Evolutionary conservation across 768 basidiomycete species (phyloP).

Genomic region (Clitopilus hobsonii): DNA sequence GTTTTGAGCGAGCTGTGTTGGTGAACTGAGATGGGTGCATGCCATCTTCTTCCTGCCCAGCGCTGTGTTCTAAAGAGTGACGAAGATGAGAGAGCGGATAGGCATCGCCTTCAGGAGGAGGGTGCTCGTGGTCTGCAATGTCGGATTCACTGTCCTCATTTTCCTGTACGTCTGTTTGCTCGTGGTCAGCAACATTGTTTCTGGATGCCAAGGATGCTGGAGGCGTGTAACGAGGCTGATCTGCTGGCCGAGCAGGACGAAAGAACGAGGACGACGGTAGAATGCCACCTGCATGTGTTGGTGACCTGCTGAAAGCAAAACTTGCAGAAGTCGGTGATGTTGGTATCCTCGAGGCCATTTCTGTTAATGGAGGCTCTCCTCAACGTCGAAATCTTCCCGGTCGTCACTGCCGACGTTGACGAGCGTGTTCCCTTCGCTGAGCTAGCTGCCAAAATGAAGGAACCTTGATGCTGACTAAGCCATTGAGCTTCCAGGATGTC

Average conservation of each 20-base stretch:
- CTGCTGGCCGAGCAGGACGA: constrained; percentile 57
- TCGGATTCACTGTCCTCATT: constrained; percentile 12
- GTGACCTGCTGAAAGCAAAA: constrained; percentile 1
- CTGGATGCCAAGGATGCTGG: constrained; percentile 30
- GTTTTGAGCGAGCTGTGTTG: constrained; percentile 43
- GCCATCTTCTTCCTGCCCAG: constrained; percentile 9
- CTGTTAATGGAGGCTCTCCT: neutral
- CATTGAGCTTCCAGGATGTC: neutral
- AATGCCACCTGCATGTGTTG: constrained; percentile 70
- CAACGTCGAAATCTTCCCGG: neutral
- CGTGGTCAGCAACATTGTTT: constrained; percentile 19
- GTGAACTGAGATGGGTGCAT: constrained; percentile 20
- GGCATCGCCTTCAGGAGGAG: constrained; percentile 6
- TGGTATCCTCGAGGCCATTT: neutral
- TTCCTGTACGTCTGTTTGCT: constrained; percentile 3
- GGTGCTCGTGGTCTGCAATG: constrained; percentile 7
- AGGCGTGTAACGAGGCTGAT: constrained; percentile 37
- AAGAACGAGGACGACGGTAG: constrained; percentile 80
- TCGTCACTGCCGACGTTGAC: neutral
- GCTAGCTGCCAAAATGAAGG: neutral
- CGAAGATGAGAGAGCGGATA: constrained; percentile 2
- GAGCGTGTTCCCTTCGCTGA: neutral
- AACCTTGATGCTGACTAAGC: neutral
- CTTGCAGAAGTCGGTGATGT: neutral
- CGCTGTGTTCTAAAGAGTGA: constrained; percentile 7